A percentile compares a stretch with the other conserved stretches of the same genome.
Conservation (phyloP, 2,329 filamentous ascomycete species). For the Lasiodiplodia hormozganensis region DNA sequence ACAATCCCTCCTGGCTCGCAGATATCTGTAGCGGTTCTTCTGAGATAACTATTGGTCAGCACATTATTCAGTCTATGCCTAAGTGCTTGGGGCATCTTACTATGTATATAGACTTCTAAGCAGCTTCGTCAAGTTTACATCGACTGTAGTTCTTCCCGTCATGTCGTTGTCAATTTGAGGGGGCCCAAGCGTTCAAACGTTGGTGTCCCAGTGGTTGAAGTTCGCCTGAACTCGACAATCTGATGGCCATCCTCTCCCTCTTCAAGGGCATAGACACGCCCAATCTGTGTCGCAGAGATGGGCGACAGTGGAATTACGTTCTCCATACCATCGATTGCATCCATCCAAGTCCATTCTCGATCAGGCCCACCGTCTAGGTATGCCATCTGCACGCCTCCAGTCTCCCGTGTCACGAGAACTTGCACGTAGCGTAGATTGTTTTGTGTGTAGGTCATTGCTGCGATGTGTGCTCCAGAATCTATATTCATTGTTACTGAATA, state of each 20-base stretch:
- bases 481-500: background rate
- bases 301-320: background rate
- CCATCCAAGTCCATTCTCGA: background rate
- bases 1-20: background rate
- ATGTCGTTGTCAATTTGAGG: background rate
- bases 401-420: background rate
- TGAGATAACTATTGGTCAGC: background rate
- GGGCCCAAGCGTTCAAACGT: background rate
- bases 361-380: background rate
- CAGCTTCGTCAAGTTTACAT: background rate
- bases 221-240: slow-evolving; percentile 8
- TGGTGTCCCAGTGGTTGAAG: background rate
- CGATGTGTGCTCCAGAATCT: background rate
- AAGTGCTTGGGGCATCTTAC: background rate
- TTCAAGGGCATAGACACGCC: background rate
- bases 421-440: background rate
- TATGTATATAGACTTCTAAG: background rate
- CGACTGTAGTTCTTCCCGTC: background rate
- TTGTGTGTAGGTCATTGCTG: background rate
- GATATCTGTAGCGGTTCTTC: background rate
- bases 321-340: background rate
- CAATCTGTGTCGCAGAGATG: background rate
- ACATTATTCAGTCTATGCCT: background rate
- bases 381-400: background rate
- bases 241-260: background rate